A percentile compares a stretch with the other conserved stretches of the same genome.
Evolutionary conservation across 345 rosid genomes (phyloP).

Genomic region (Euphorbia pulcherrima): DNA sequence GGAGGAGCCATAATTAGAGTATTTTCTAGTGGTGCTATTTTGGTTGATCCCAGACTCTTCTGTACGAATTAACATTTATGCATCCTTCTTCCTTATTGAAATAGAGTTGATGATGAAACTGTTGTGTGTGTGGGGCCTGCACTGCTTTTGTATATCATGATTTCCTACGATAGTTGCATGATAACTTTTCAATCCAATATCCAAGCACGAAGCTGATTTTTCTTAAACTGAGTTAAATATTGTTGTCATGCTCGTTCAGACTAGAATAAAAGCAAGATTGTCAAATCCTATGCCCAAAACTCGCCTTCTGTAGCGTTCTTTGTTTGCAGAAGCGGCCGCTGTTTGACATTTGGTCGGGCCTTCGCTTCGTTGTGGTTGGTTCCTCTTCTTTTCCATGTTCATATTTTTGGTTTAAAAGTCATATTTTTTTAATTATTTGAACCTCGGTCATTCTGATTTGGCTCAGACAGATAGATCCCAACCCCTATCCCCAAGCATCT

Average conservation of each 20-base stretch:
- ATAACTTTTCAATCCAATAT: neutral
- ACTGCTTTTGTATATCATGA: too few relatives aligned
- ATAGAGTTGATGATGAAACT: too few relatives aligned
- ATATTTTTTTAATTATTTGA: too few relatives aligned
- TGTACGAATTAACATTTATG: too few relatives aligned
- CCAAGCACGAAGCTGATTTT: constrained; percentile 1
- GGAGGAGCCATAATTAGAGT: too few relatives aligned
- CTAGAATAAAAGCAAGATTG: constrained; percentile 54
- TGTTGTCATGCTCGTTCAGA: constrained; percentile 27
- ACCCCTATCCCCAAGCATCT: too few relatives aligned
- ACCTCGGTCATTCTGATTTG: too few relatives aligned
- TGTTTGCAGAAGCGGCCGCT: constrained; percentile 43
- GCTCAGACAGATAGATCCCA: neutral
- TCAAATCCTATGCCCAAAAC: constrained; percentile 71
- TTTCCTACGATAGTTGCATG: too few relatives aligned
- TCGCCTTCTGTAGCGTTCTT: constrained; percentile 38
- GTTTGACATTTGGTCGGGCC: constrained; percentile 74
- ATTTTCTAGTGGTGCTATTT: too few relatives aligned
- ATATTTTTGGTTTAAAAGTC: neutral
- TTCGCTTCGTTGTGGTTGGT: constrained; percentile 82
- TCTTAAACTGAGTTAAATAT: constrained; percentile 15
- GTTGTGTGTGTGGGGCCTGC: too few relatives aligned
- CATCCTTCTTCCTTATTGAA: too few relatives aligned
- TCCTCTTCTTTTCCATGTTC: neutral
- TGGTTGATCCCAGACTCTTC: too few relatives aligned